Evolutionary conservation across 176 grass and related monocot species (phyloP), one percentile per base, ranked within the genome.

Genomic region (Miscanthus lutarioriparius): DNA sequence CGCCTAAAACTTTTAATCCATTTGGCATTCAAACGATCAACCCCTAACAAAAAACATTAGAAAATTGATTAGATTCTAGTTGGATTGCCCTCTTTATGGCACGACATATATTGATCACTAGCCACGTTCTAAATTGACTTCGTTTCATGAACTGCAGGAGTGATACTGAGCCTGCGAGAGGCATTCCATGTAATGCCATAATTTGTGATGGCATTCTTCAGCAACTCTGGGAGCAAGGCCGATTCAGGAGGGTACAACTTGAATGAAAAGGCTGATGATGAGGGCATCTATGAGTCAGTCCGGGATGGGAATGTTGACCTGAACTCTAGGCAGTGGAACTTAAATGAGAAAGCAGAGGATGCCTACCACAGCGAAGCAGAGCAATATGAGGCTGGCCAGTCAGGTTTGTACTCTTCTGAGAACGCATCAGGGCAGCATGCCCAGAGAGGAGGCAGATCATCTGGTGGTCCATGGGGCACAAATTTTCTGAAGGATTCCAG

Each of bases 141-240:
- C 75, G 19, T 87, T 87, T 86, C 70, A 80, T 91, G 20, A 87
- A 93, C 88, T 88, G 85, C 91, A 93, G 78, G 74, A 80, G 70
- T 47, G 77, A 48, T 51, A 92, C 86, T 63, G 54, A 90, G 72
- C 79, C 68, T 82, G 73, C 58, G 65, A 81, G 41, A 72, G 64
- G 41, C 72, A 59, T 77, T 90, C 66, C 82, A 83, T 91, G 75
- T 37, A 61, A 72, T 76, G 86, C 0, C 74, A 89, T 90, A 73
- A 89, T 39, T 16, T 87, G 67, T 80, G 56, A 97, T 98, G 96
- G 93, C 96, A 77, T 98, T 96, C 89, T 98, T 95, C 84, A 91
- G 93, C 74, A 95, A 93, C 70, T 98, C 85, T 35, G 91, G 88
- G 47, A 92, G 74, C 92, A 89, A 80, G 59, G 91, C 92, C 75